Base-by-base conservation (phyloP, 2,329 filamentous ascomycete genomes). In the Sclerotinia glacialis region DNA sequence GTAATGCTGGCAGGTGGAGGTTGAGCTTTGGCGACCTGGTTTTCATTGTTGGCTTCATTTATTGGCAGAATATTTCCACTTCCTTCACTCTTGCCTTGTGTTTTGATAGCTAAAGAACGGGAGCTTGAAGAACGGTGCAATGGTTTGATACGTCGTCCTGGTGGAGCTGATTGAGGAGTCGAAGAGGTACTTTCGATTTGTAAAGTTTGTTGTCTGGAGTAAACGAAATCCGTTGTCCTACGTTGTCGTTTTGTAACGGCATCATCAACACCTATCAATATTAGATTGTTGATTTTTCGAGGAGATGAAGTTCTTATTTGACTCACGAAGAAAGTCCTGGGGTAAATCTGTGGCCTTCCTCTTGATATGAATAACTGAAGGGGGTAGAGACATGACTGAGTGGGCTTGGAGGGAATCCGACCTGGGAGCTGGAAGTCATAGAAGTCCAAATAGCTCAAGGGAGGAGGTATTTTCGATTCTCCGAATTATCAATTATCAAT, bases 261-360 rank as follows among this genome's bases (percentile, higher is more conserved):
- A 61, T 75, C 74, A 42, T 76, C 74, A 21, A 77, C 71, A 61
- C 71, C 75, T 76, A 47, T 37, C 46, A 28, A 5, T 8, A n/a
- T 26, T 40, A 12, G 31, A 28, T 40, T 28, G 44, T 14, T 26
- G 5, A 40, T 37, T 34, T 6, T 26, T 7, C 26, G 16, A 11
- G 11, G n/a, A 9, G 7, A 37, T 18, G 5, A n/a, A n/a, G 1
- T 31, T n/a, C 9, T 14, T 23, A 4, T 47, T 34, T 16, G 66
- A 44, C 73, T 67, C 72, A 77, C 76, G 74, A 12, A 77, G 71
- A 55, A 73, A 71, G 6, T 77, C 75, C 34, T 76, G 72, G 21
- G 76, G 76, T 21, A 76, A 73, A 59, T 77, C 76, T 12, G 72
- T 76, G 28, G 68, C 68, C 68, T 76, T 77, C 52, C 76, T 69